Base-by-base conservation (phyloP, 148 eudicot genomes). In the Nepenthes mirabilis region DNA sequence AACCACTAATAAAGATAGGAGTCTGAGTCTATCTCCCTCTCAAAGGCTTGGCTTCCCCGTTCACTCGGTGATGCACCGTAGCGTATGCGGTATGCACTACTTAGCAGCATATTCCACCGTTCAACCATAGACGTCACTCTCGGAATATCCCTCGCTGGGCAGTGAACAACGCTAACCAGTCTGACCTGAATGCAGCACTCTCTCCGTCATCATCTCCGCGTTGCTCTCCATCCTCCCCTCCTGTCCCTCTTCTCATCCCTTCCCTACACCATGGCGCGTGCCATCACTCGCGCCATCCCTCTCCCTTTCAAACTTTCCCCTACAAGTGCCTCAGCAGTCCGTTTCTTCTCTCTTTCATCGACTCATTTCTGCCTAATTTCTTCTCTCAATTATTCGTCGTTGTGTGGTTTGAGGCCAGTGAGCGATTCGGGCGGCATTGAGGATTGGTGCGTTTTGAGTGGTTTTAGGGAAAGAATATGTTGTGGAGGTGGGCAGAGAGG, bases 231-330 rank as follows among this genome's bases (percentile, higher is more conserved):
- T 33, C 33, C 62, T 11, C 47, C 37, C 0, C 14, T 50, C 53
- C 37, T 5, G 10, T 56, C 57, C 9, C 37, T 54, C 52, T 23
- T 23, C 23, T 37, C 60, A 14, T 12, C 36, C 33, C 35, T 14
- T 9, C 2, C 36, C 13, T 47, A 54, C n/a, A 43, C 64, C 52
- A 84, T 80, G 89, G 86, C 82, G 76, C 91, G 96, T 64, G 76
- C 52, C 33, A 54, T 79, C 35, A 50, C 86, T 11, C 79, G 83
- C 79, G 84, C 75, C 63, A 11, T 75, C 58, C 68, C 77, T 37
- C 10, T 65, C 9, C 36, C 77, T 33, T 52, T 66, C 2, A 40
- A 36, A 36, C 56, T 69, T 66, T 58, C 62, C 62, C 52, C 55
- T 8, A 33, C 68, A 35, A 69, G 14, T 0, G 7, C 70, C 60